Evolutionary conservation across 2,329 filamentous ascomycete species (phyloP).

Genomic region (Fusarium globosum): DNA sequence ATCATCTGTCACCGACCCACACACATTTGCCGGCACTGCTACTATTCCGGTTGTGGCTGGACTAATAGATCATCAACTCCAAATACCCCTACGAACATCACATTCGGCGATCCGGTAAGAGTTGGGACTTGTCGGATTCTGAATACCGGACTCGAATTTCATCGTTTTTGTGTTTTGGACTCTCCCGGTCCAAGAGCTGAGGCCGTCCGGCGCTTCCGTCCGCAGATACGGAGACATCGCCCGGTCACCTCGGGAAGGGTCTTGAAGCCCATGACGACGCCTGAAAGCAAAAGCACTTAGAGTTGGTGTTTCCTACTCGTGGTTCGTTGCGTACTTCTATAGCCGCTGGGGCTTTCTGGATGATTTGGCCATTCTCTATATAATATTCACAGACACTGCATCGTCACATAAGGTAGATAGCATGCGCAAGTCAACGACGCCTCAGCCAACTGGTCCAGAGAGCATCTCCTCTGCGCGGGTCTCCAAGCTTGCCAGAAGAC

Average conservation of each 20-base stretch:
- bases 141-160: constrained; percentile 6
- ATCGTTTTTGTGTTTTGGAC: constrained; percentile 20
- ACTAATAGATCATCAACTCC: constrained; percentile 38
- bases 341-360: constrained; percentile 1
- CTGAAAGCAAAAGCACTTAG: constrained; percentile 15
- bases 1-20: constrained; percentile 39
- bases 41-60: constrained; percentile 39
- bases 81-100: constrained; percentile 20
- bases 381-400: constrained; percentile 5
- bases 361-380: constrained; percentile 2
- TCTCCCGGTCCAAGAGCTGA: constrained; percentile 36
- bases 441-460: constrained; percentile 38
- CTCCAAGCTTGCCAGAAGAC: constrained; percentile 44
- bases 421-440: constrained; percentile 36
- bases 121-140: constrained; percentile 7
- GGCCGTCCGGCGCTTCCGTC: constrained; percentile 43
- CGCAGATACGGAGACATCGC: constrained; percentile 31
- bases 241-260: constrained; percentile 35
- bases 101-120: constrained; percentile 7
- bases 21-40: constrained; percentile 29
- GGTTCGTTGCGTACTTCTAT: constrained; percentile 1
- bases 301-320: constrained; percentile 12
- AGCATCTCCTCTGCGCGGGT: constrained; percentile 41
- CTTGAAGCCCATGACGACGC: constrained; percentile 28
- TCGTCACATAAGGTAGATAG: constrained; percentile 5